Evolutionary conservation across 495 filamentous ascomycete genomes (phyloP), one percentile per base, ranked within the genome.

Genomic region (Umbilicaria muhlenbergii): DNA sequence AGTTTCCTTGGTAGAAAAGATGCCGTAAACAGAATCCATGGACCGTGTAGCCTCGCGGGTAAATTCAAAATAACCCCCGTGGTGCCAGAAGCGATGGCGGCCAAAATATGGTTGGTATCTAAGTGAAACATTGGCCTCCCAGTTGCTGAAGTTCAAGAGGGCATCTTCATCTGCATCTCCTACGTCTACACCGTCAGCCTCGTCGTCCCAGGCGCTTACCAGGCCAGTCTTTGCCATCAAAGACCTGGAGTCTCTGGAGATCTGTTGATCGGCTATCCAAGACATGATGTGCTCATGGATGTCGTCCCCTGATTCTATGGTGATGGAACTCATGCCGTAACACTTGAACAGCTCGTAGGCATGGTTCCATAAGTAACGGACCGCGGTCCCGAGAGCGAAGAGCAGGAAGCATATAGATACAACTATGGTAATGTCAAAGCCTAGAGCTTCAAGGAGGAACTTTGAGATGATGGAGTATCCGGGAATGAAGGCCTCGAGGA

Each of bases 401-500:
- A 84, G 43, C 0, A 83, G 48, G 12, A 77, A 57, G 37, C 45
- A 49, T 3, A 46, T 36, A 2, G 80, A 80, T 34, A 88, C 68
- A 56, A 84, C 78, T n/a, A 77, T 42, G 38, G 75, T 77, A 11
- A 86, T 61, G 52, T 92, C 83, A 56, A 92, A 69, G 36, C 77
- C 68, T 2, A 83, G 60, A 42, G 75, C 70, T 19, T 73, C 72
- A 6, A 71, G 58, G 5, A 83, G 50, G 18, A 76, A 68, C 2
- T 69, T 59, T 0, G 78, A 77, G 41, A 83, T 62, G 48, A 81
- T 55, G 1, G 75, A 69, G 57, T 83, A 86, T 13, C 82, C 83
- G 0, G 83, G 83, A 43, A 88, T 75, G 55, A 88, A 69, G 19
- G 73, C 66, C 47, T 88, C 81, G 13, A 88, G 66, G n/a, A 86